Conservation (phyloP, 2,329 filamentous ascomycete genomes). For the Leptographium galeiforme region DNA sequence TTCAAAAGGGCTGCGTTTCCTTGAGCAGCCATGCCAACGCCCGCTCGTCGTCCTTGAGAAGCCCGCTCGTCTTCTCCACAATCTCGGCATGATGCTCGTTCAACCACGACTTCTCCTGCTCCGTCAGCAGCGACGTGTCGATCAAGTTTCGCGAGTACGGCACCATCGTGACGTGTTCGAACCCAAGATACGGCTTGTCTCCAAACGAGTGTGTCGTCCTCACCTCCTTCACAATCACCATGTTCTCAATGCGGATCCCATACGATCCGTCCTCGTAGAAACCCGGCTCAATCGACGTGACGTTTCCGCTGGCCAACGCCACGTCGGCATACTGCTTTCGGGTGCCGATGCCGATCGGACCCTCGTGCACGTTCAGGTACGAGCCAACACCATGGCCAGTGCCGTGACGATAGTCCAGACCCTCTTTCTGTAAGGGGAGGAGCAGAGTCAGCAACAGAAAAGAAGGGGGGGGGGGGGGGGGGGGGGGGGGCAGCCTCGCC, state of each 20-base stretch:
- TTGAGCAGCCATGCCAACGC: constrained; percentile 71
- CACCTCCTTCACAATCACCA: constrained; percentile 82
- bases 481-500: too few relatives aligned
- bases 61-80: constrained; percentile 63
- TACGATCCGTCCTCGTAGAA: constrained; percentile 95
- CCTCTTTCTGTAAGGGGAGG: constrained; percentile 40
- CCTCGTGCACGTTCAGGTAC: constrained; percentile 93
- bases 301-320: constrained; percentile 77
- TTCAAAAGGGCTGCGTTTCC: constrained; percentile 58
- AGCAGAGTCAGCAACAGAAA: background rate
- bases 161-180: constrained; percentile 95
- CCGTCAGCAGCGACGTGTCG: constrained; percentile 57
- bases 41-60: constrained; percentile 59
- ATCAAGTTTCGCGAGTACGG: constrained; percentile 87
- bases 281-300: constrained; percentile 89
- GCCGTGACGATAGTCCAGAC: constrained; percentile 89
- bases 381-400: constrained; percentile 94
- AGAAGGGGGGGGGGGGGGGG: too few relatives aligned
- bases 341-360: constrained; percentile 90
- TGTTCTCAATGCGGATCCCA: constrained; percentile 92
- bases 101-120: constrained; percentile 69
- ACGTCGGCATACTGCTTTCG: constrained; percentile 86
- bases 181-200: constrained; percentile 86
- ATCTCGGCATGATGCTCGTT: constrained; percentile 78
- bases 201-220: constrained; percentile 79